Evolutionary conservation across 805 yeast genomes (phyloP).

Genomic region (Candida pseudofarinosa): DNA sequence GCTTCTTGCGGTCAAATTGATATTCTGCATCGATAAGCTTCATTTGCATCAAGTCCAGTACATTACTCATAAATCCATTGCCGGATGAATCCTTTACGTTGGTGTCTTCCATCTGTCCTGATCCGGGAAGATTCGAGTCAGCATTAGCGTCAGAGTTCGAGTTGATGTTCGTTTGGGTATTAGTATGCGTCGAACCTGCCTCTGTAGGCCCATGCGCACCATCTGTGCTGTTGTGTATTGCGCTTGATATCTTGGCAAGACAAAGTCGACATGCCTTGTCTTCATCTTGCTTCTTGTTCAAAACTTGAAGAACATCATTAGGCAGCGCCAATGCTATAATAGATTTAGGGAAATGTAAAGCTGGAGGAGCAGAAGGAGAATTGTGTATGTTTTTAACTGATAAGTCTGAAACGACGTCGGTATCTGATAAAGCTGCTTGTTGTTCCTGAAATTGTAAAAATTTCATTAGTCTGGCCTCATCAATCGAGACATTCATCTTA

Average conservation of each 20-base stretch:
- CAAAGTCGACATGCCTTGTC: constrained; percentile 63
- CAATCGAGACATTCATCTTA: constrained; percentile 52
- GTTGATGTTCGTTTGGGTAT: not conserved
- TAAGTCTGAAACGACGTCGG: constrained; percentile 18
- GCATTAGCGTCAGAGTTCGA: not conserved
- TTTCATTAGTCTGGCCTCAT: constrained; percentile 66
- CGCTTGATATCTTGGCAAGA: constrained; percentile 49
- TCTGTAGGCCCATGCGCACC: constrained; percentile 3
- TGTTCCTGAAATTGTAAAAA: constrained; percentile 67
- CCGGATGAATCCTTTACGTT: constrained; percentile 6
- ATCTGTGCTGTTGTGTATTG: constrained; percentile 11
- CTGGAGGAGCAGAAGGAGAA: constrained; percentile 33
- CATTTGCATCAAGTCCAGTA: constrained; percentile 36
- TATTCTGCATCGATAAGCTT: constrained; percentile 72
- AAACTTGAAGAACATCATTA: constrained; percentile 55
- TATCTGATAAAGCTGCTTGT: constrained; percentile 52
- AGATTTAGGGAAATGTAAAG: constrained; percentile 63
- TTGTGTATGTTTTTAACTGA: constrained; percentile 19
- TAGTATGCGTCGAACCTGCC: constrained; percentile 4
- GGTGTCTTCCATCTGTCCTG: constrained; percentile 1
- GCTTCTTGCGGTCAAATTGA: constrained; percentile 75
- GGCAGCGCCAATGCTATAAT: constrained; percentile 60
- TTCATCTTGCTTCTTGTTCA: constrained; percentile 62
- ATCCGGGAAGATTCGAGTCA: constrained; percentile 1
- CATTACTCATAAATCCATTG: constrained; percentile 5